Evolutionary conservation across 139 green algal species (phyloP).

Genomic region (Deuterostichococcus epilithicus): DNA sequence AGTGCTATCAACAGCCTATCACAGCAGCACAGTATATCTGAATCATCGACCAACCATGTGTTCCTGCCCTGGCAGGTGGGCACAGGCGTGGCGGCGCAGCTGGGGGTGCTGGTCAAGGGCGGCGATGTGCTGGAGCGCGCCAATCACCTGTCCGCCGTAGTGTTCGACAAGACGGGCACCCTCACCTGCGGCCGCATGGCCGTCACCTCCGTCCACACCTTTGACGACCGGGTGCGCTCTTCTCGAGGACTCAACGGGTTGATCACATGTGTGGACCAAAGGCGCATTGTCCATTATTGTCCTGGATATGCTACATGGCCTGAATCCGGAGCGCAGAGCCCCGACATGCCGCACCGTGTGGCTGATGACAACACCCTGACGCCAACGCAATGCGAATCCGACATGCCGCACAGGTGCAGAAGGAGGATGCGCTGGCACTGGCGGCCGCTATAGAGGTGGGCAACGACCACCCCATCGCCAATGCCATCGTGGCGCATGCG

Average conservation of each 20-base stretch:
- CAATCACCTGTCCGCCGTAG: conserved; percentile 53
- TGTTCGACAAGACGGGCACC: conserved; percentile 98
- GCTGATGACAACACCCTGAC: neutral
- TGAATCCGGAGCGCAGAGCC: too few relatives aligned
- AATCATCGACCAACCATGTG: too few relatives aligned
- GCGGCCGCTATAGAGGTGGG: conserved; percentile 72
- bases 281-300: neutral
- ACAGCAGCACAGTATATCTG: too few relatives aligned
- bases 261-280: too few relatives aligned
- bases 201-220: conserved; percentile 47
- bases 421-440: conserved; percentile 54
- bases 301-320: too few relatives aligned
- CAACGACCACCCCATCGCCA: conserved; percentile 88
- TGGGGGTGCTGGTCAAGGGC: conserved; percentile 96
- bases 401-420: conserved; percentile 2
- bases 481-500: conserved; percentile 68
- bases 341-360: neutral
- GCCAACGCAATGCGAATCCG: too few relatives aligned
- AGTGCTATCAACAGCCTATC: too few relatives aligned
- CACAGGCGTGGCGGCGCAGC: conserved; percentile 76
- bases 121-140: conserved; percentile 69
- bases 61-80: conserved; percentile 41
- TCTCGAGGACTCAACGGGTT: too few relatives aligned
- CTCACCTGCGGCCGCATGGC: conserved; percentile 73
- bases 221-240: conserved; percentile 19